Evolutionary conservation across 805 yeast species (phyloP), one percentile per base, ranked within the genome.

Genomic region (Henningerozyma blattae): DNA sequence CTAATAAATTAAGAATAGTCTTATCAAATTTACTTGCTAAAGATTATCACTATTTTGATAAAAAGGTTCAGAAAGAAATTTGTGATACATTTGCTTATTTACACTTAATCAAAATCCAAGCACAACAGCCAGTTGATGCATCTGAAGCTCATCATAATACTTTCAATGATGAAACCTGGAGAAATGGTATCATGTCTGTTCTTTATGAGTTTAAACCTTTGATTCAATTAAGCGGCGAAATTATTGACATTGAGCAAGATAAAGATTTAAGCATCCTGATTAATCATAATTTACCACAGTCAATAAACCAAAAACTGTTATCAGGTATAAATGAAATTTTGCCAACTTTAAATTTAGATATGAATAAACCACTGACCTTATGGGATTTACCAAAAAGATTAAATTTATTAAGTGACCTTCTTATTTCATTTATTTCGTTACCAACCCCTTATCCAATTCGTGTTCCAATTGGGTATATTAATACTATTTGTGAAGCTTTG

Each of bases 391-490:
- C 77, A 3, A 56, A 61, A 27, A 63, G 86, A 50, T 40, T 79
- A 9, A 53, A 61, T 9, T 44, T 68, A 4, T 55, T 81, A 25
- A 52, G 65, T 24, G 61, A 61, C 20, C 37, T 77, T 35, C 34
- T 80, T 41, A 42, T 51, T 37, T 56, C 68, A 2, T 70, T 68
- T 37, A 48, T 74, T 22, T 55, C 66, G 3, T 59, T 72, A 6
- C 68, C 72, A 18, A 74, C 85, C 1, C 72, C 69, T 27, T 66
- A 62, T 44, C 61, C 75, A 10, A 66, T 76, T 7, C 62, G 66
- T 40, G 64, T 81, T 6, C 91, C 93, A 3, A 41, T 83, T 12
- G 87, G 89, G 1, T 46, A 58, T 30, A 48, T 79, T 3, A 48
- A 78, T 4, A 50, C 62, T 7, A 39, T 77, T 32, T 59, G 65